These are phyloP conservation scores for Acrodontium crateriforme DNA, from an alignment of 2,329 filamentous ascomycete genomes.

Conservation along the genomic window DNA sequence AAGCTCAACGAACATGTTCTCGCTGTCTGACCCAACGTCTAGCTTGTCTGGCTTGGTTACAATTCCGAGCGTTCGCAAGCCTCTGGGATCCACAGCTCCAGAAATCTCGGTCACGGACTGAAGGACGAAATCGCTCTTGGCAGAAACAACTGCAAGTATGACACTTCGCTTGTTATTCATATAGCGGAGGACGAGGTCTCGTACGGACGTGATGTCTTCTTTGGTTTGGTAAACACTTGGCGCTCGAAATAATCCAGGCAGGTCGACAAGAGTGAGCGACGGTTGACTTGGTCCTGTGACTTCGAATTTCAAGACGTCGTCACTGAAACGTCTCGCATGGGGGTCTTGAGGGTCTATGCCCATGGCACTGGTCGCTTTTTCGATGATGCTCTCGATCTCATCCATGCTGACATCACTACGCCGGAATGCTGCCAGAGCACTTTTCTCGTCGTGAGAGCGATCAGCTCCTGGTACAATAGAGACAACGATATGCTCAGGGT, in stretches of 20 bases:
- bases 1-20: slow-evolving; percentile 18
- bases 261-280: slow-evolving; percentile 18
- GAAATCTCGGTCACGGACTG: slow-evolving; percentile 42
- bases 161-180: slow-evolving; percentile 39
- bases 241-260: slow-evolving; percentile 26
- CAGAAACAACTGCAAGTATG: slow-evolving; percentile 25
- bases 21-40: slow-evolving; percentile 23
- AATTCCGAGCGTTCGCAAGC: slow-evolving; percentile 39
- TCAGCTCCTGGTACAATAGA: slow-evolving; percentile 14
- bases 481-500: slow-evolving; percentile 7
- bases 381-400: slow-evolving; percentile 37
- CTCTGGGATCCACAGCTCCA: slow-evolving; percentile 30
- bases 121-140: slow-evolving; percentile 36
- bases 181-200: slow-evolving; percentile 33
- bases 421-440: background rate
- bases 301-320: slow-evolving; percentile 34
- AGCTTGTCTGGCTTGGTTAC: slow-evolving; percentile 43
- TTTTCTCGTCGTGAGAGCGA: slow-evolving; percentile 17
- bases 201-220: slow-evolving; percentile 20
- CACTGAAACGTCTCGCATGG: too few relatives aligned
- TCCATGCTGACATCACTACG: background rate
- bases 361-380: slow-evolving; percentile 39
- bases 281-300: slow-evolving; percentile 31
- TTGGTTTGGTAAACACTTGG: slow-evolving; percentile 17
- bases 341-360: too few relatives aligned